Conservation (phyloP, 1,284 basidiomycete species). For the Ustilago lituana region DNA sequence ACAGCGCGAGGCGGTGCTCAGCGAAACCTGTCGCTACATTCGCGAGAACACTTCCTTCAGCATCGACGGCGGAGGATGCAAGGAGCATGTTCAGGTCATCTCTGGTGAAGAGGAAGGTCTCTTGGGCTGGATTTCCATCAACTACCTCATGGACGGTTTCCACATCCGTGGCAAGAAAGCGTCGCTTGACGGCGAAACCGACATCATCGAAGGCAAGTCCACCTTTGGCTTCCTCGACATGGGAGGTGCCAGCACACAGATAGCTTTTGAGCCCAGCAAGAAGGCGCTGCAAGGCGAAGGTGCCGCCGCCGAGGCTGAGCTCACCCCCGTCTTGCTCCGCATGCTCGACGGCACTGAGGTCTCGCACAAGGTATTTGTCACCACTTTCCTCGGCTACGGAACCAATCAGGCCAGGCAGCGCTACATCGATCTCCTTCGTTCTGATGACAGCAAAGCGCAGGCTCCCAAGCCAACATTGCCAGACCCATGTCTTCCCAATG, state of each 20-base stretch:
- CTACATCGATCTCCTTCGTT: conserved; percentile 78
- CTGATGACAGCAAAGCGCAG: conserved; percentile 48
- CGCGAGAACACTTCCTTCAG: conserved; percentile 82
- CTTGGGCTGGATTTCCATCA: conserved; percentile 97
- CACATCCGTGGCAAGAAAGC: conserved; percentile 57
- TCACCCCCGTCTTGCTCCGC: conserved; percentile 75
- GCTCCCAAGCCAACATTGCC: conserved; percentile 31
- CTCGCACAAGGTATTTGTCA: conserved; percentile 92
- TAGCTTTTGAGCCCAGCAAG: conserved; percentile 83
- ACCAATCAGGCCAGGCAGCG: conserved; percentile 94
- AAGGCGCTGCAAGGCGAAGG: conserved; percentile 71
- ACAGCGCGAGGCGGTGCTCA: conserved; percentile 78
- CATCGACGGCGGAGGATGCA: conserved; percentile 72
- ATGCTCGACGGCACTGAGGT: conserved; percentile 86
- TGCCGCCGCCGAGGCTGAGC: conserved; percentile 34
- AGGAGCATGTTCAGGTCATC: conserved; percentile 90
- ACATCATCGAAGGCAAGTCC: conserved; percentile 71
- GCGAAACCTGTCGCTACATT: conserved; percentile 81
- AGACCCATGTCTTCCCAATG: conserved; percentile 90
- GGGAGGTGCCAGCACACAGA: conserved; percentile 98
- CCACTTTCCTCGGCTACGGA: conserved; percentile 97
- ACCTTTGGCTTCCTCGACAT: conserved; percentile 99
- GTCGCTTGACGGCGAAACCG: conserved; percentile 42
- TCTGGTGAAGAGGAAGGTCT: conserved; percentile 97
- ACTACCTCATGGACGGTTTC: conserved; percentile 99